Evolutionary conservation across 768 basidiomycete genomes (phyloP).

Genomic region (Termitomyces eurrhizus): DNA sequence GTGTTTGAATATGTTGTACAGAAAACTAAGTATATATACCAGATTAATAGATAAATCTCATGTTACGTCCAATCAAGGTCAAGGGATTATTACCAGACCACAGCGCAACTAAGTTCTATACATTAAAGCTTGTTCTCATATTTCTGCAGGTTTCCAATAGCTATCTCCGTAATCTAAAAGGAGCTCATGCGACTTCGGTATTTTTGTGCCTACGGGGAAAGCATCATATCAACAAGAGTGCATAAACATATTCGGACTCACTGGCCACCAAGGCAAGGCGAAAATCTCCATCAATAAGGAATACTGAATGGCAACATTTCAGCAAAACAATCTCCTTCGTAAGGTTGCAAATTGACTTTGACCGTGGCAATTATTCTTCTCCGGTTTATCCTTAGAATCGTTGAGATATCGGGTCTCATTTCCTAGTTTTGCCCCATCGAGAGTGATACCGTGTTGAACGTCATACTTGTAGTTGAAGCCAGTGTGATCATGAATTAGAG

Average conservation of each 20-base stretch:
- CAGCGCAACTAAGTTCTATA: no score
- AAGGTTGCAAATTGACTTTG: conserved; percentile 6
- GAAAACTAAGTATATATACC: not conserved
- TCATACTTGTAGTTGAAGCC: conserved; percentile 12
- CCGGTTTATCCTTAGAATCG: conserved; percentile 10
- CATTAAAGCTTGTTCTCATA: not conserved
- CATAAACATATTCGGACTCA: not conserved
- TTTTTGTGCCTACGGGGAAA: not conserved
- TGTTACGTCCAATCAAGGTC: not conserved
- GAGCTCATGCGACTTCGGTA: not conserved
- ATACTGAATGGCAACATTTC: not conserved
- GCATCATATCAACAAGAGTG: not conserved
- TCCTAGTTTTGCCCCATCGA: conserved; percentile 15
- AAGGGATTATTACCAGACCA: no score
- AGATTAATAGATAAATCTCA: not conserved
- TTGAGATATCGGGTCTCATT: conserved; percentile 24
- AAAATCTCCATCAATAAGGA: conserved; percentile 7
- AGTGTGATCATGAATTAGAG: conserved; percentile 7
- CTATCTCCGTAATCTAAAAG: not conserved
- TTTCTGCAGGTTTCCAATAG: not conserved
- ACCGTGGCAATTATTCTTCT: conserved; percentile 16
- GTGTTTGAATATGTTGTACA: not conserved
- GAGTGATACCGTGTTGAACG: not conserved
- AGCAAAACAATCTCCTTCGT: not conserved
- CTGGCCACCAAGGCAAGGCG: conserved; percentile 4